These are phyloP conservation scores for Hansenula lynferdii DNA, from an alignment of 1,139 yeast genomes.

Conservation along the genomic window DNA sequence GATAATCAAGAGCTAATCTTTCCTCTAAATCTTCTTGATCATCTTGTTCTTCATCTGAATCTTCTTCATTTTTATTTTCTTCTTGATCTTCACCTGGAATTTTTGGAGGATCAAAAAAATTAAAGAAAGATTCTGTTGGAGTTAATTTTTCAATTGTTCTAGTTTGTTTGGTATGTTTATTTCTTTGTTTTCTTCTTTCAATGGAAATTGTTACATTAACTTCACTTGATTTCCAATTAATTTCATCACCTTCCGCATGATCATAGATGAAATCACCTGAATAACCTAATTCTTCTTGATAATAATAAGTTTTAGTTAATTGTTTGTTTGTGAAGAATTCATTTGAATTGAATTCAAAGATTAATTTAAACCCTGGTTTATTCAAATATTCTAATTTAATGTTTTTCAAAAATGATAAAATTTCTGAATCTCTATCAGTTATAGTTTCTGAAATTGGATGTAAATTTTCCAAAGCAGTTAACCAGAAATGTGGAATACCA, in stretches of 20 bases:
- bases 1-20: slow-evolving; percentile 87
- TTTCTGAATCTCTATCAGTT: slow-evolving; percentile 87
- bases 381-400: slow-evolving; percentile 78
- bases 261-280: slow-evolving; percentile 96
- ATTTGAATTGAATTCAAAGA: slow-evolving; percentile 77
- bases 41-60: slow-evolving; percentile 54
- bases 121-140: slow-evolving; percentile 91
- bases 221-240: slow-evolving; percentile 81
- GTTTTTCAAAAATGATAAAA: slow-evolving; percentile 63
- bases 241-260: slow-evolving; percentile 89
- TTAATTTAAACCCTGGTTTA: slow-evolving; percentile 80
- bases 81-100: slow-evolving; percentile 45
- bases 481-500: slow-evolving; percentile 96
- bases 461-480: slow-evolving; percentile 88
- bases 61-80: slow-evolving; percentile 42
- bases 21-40: slow-evolving; percentile 75
- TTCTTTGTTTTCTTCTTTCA: slow-evolving; percentile 96
- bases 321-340: slow-evolving; percentile 70
- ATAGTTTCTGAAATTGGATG: slow-evolving; percentile 80
- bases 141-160: slow-evolving; percentile 93
- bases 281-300: slow-evolving; percentile 91
- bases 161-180: slow-evolving; percentile 95
- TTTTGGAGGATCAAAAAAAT: slow-evolving; percentile 91
- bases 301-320: slow-evolving; percentile 83
- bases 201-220: slow-evolving; percentile 78